phyloP scores from a whole-genome alignment of 805 yeast genomes.

The Schwanniomyces polymorphus region DNA sequence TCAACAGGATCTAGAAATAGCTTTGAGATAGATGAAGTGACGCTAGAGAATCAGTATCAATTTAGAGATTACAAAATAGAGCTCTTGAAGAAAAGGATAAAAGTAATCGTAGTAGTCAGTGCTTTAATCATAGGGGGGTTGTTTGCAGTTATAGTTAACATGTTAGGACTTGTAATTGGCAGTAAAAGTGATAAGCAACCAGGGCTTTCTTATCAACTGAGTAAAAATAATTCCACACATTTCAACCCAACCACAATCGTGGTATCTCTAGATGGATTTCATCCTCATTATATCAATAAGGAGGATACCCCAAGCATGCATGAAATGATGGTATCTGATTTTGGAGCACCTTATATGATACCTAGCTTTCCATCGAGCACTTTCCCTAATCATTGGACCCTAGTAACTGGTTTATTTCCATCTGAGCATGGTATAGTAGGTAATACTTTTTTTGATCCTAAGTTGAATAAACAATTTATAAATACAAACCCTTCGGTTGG shows the following conservation, averaged over 20 bases:
- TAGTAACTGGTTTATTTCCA: constrained; percentile 85
- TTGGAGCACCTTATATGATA: constrained; percentile 77
- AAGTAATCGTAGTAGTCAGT: constrained; percentile 13
- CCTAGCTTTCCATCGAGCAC: constrained; percentile 90
- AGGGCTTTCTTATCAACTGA: neutral
- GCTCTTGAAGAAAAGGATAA: constrained; percentile 21
- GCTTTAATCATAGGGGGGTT: constrained; percentile 1
- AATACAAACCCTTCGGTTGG: constrained; percentile 58
- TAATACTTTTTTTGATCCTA: constrained; percentile 73
- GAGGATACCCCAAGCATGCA: constrained; percentile 72
- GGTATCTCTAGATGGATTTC: constrained; percentile 85
- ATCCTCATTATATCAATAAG: constrained; percentile 78
- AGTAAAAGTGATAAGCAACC: neutral
- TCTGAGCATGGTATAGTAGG: constrained; percentile 85
- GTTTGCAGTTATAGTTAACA: neutral
- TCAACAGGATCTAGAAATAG: constrained; percentile 4
- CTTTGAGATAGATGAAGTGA: constrained; percentile 19
- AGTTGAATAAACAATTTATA: constrained; percentile 53
- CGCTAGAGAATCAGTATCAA: constrained; percentile 6
- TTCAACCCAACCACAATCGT: constrained; percentile 80
- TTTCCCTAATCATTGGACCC: constrained; percentile 89
- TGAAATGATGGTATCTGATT: constrained; percentile 49
- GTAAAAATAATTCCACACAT: constrained; percentile 57
- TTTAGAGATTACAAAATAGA: constrained; percentile 25
- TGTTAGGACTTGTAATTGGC: neutral